A percentile compares a stretch with the other conserved stretches of the same genome.
phyloP scores from a whole-genome alignment of 495 filamentous ascomycete genomes.

The Jackrogersella multiformis region DNA sequence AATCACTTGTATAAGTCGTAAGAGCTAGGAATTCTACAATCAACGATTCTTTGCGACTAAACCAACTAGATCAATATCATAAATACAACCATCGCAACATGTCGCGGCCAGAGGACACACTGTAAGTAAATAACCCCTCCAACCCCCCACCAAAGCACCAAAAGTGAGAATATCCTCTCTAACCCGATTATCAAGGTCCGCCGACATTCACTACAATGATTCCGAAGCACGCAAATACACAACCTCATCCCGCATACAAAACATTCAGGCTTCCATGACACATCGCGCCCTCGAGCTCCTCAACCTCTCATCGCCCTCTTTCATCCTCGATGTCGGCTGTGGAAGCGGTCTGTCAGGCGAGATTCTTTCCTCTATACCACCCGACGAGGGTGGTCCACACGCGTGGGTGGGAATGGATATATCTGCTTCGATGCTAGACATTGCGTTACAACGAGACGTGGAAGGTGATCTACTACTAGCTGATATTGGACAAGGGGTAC shows the following conservation, averaged over 20 bases:
- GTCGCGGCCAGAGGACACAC: constrained; percentile 94
- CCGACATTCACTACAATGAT: constrained; percentile 97
- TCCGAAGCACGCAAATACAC: constrained; percentile 95
- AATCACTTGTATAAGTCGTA: background rate
- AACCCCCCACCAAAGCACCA: constrained; percentile 16
- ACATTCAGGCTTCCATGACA: constrained; percentile 94
- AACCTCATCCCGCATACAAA: constrained; percentile 93
- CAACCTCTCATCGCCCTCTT: constrained; percentile 76
- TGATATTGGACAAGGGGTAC: constrained; percentile 94
- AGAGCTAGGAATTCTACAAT: background rate
- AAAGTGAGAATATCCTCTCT: constrained; percentile 28
- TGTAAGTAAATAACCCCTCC: constrained; percentile 64
- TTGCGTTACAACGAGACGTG: constrained; percentile 89
- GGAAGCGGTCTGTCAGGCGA: constrained; percentile 95
- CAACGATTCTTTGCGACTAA: background rate
- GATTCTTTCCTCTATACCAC: constrained; percentile 75
- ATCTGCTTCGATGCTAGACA: constrained; percentile 88
- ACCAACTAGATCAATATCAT: background rate
- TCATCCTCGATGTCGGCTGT: constrained; percentile 95
- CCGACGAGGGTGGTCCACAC: constrained; percentile 82
- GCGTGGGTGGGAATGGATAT: constrained; percentile 97
- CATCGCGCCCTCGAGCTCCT: constrained; percentile 90
- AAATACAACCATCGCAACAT: constrained; percentile 64
- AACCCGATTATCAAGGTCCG: constrained; percentile 65
- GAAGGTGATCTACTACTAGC: constrained; percentile 92